Evolutionary conservation across 139 green algal genomes (phyloP).

Genomic region (Picochlorum sp.): DNA sequence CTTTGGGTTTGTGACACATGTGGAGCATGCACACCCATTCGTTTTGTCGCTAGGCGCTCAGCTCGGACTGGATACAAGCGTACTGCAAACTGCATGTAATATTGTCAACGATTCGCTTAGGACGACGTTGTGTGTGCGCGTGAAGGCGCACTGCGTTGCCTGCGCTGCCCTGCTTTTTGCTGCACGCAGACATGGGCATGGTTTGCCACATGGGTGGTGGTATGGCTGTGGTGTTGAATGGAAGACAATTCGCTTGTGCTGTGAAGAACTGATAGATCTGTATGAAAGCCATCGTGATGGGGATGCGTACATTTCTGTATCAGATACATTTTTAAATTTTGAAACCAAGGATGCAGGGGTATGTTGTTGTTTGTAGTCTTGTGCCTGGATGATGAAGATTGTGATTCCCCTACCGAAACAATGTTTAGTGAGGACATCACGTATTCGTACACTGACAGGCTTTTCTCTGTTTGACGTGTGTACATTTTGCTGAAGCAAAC

Average conservation of each 20-base stretch:
- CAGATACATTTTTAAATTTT: too few species aligned
- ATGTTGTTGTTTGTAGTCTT: background rate
- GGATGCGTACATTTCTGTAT: too few species aligned
- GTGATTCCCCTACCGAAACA: constrained; percentile 23
- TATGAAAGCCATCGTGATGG: too few species aligned
- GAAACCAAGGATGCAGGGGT: background rate
- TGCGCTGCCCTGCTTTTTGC: constrained; percentile 82
- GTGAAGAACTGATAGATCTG: too few species aligned
- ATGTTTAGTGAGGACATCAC: constrained; percentile 22
- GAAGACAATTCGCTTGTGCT: too few species aligned
- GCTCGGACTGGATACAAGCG: constrained; percentile 29
- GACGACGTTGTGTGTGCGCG: constrained; percentile 83
- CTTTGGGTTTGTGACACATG: constrained; percentile 79
- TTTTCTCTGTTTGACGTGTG: background rate
- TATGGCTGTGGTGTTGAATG: background rate
- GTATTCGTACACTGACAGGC: constrained; percentile 43
- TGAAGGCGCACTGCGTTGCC: constrained; percentile 69
- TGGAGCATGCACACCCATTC: constrained; percentile 88
- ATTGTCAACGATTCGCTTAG: constrained; percentile 82
- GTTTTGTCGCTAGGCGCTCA: constrained; percentile 68
- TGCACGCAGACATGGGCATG: constrained; percentile 50
- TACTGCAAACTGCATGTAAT: constrained; percentile 76
- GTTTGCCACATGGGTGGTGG: constrained; percentile 35
- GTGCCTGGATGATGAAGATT: constrained; percentile 18
- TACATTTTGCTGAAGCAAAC: background rate